Evolutionary conservation across 2,329 filamentous ascomycete species (phyloP).

Genomic region (Aspergillus sp.): DNA sequence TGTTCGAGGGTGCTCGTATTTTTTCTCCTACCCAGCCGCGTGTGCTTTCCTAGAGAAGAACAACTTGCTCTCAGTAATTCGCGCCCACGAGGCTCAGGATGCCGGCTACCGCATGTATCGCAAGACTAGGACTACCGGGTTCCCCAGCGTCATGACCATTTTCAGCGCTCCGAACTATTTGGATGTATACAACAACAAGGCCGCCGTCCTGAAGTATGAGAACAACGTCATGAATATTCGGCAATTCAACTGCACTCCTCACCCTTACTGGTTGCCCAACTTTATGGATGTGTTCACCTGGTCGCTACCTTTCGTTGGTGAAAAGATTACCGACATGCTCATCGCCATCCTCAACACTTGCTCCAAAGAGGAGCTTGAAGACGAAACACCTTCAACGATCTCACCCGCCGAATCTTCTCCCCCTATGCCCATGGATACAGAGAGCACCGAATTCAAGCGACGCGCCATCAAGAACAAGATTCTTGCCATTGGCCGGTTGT

Average conservation of each 20-base stretch:
- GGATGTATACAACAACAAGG: constrained; percentile 99
- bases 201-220: constrained; percentile 97
- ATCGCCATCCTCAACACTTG: constrained; percentile 98
- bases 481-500: constrained; percentile 91
- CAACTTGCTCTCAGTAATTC: constrained; percentile 93
- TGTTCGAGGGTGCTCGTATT: constrained; percentile 97
- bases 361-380: constrained; percentile 97
- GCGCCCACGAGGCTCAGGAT: constrained; percentile 97
- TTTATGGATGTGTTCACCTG: constrained; percentile 99
- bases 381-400: constrained; percentile 75
- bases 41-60: constrained; percentile 99
- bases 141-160: constrained; percentile 99
- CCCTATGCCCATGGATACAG: constrained; percentile 69
- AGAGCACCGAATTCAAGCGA: constrained; percentile 90
- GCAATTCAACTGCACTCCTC: constrained; percentile 98
- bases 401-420: constrained; percentile 74
- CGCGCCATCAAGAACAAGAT: constrained; percentile 99
- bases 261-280: constrained; percentile 99
- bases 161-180: constrained; percentile 99
- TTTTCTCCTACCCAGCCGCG: constrained; percentile 96
- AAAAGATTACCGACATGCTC: constrained; percentile 99
- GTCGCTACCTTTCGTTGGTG: constrained; percentile 96
- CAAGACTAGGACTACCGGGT: constrained; percentile 95
- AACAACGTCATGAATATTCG: constrained; percentile 99
- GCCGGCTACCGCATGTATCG: constrained; percentile 99